Percentiles rank a stretch among this genome's conserved stretches.
phyloP scores from a whole-genome alignment of 176 grass and related monocot species.

The Aegilops longissima region DNA sequence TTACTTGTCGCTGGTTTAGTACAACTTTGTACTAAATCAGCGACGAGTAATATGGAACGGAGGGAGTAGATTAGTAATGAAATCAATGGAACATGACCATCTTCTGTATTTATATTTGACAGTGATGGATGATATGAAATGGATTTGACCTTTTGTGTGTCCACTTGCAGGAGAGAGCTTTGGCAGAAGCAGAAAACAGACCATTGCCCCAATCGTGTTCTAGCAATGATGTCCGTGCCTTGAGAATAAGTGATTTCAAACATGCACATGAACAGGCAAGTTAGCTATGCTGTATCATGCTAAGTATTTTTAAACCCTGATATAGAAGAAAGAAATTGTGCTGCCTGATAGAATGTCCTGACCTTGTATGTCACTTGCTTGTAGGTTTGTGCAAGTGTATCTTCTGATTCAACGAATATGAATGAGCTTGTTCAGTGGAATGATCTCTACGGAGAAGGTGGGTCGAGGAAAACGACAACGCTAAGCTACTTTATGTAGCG shows the following conservation, averaged over 20 bases:
- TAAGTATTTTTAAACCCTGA: neutral
- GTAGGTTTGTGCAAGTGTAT: constrained; percentile 94
- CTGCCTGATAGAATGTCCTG: constrained; percentile 6
- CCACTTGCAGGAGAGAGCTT: constrained; percentile 63
- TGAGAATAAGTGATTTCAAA: constrained; percentile 74
- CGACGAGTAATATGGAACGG: too few relatives aligned
- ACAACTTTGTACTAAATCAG: too few relatives aligned
- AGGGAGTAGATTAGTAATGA: neutral
- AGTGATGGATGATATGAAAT: constrained; percentile 16
- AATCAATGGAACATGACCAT: neutral
- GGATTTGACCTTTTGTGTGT: neutral
- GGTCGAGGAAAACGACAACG: constrained; percentile 88
- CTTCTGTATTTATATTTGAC: constrained; percentile 19
- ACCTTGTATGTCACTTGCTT: constrained; percentile 18
- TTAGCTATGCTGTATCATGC: neutral
- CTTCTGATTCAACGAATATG: constrained; percentile 93
- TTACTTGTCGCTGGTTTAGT: too few relatives aligned
- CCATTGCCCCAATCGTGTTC: constrained; percentile 52
- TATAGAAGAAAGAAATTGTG: neutral
- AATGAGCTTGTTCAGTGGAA: constrained; percentile 90
- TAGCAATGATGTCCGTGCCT: constrained; percentile 63
- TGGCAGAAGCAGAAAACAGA: constrained; percentile 72
- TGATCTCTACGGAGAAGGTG: constrained; percentile 86
- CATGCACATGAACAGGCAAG: constrained; percentile 91
- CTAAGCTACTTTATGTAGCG: constrained; percentile 98